These are phyloP conservation scores for Naganishia albida DNA, from an alignment of 1,284 basidiomycete genomes.

Conservation along the genomic window DNA sequence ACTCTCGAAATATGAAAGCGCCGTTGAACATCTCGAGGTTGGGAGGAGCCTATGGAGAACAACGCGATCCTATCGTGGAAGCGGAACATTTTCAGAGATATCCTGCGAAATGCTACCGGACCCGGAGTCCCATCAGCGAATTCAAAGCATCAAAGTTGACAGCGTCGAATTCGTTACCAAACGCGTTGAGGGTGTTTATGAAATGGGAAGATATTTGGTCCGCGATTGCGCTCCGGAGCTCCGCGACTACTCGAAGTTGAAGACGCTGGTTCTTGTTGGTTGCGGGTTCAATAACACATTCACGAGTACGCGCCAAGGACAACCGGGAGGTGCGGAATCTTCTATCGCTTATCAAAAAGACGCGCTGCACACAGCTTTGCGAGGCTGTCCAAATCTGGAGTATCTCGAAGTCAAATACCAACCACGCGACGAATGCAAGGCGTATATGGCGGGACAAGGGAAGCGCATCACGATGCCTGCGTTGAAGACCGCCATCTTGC, in stretches of 20 bases:
- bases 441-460: background rate
- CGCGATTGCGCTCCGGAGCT: background rate
- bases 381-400: constrained; percentile 7
- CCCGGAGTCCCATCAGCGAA: background rate
- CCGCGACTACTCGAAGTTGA: background rate
- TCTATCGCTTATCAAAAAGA: background rate
- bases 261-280: background rate
- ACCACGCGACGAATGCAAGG: background rate
- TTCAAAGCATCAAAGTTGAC: background rate
- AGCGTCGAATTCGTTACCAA: constrained; percentile 1
- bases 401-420: background rate
- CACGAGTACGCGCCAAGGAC: background rate
- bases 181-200: background rate
- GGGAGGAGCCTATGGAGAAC: background rate
- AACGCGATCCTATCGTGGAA: background rate
- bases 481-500: background rate
- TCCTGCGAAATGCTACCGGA: background rate
- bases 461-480: background rate
- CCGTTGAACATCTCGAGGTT: background rate
- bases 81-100: background rate
- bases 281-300: constrained; percentile 1
- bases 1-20: background rate
- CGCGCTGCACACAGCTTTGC: background rate
- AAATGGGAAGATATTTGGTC: background rate
- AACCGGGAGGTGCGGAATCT: background rate